Percentiles rank a stretch among this genome's conserved stretches.
phyloP scores from a whole-genome alignment of 805 yeast genomes.

The Metschnikowia baotianmanensis region DNA sequence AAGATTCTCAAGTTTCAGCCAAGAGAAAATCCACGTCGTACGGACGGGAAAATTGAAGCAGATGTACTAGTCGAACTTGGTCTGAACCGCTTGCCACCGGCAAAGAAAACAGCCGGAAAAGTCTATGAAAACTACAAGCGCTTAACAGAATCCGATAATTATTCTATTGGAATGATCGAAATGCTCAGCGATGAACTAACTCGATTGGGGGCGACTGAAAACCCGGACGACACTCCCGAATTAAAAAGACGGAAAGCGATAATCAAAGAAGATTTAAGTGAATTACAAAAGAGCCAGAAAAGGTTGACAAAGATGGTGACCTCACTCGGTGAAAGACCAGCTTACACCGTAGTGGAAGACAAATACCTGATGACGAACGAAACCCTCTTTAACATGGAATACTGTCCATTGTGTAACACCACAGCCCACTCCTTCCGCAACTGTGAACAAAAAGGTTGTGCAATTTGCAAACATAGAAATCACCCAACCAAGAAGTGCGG shows the following conservation, averaged over 20 bases:
- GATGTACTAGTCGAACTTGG: background rate
- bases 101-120: background rate
- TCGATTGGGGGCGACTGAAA: too few species aligned
- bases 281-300: background rate
- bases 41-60: background rate
- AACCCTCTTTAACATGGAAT: background rate
- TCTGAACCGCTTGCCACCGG: background rate
- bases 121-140: background rate
- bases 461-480: background rate
- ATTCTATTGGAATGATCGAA: background rate
- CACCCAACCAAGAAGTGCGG: background rate
- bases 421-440: background rate
- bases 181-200: background rate
- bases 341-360: background rate
- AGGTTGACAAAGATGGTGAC: background rate
- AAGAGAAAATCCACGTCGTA: background rate
- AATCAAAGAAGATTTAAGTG: background rate
- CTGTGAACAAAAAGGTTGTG: background rate
- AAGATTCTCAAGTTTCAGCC: background rate
- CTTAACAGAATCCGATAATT: background rate
- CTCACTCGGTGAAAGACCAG: background rate
- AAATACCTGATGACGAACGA: background rate
- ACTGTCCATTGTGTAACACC: slow-evolving; percentile 1
- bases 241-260: background rate
- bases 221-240: background rate